Evolutionary conservation across 1,139 yeast species (phyloP), one percentile per base, ranked within the genome.

Genomic region (Debaryomycetaceae sp.): DNA sequence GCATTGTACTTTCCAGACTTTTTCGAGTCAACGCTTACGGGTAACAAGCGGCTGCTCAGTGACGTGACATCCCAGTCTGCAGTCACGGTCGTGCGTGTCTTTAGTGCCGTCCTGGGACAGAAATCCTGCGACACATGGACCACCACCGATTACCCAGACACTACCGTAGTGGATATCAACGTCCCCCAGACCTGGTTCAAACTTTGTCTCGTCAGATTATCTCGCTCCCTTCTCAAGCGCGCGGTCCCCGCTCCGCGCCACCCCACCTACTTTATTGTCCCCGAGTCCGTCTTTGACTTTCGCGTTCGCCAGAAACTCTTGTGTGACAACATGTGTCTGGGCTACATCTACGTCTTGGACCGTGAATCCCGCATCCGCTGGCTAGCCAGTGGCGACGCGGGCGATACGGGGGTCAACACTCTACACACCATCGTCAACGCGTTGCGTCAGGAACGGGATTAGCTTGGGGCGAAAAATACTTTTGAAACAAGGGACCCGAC

Each of bases 1-100:
- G 67, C 97, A 0, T 58, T 76, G 31, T 90, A 72, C 47, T 83
- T 90, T 56, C 95, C 97, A n/a, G 86, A 86, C 45, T 63, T 90
- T 35, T 51, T 57, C 19, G 93, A 82, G 0, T 64, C 63, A 16
- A 66, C 78, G 1, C 49, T 90, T 25, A 45, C 58, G 4, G 55
- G 62, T 2, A 51, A 55, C n/a, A 49, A 55, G 18, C 54, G 60
- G 19, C 48, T 58, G 25, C 43, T 65, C 26, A 52, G 48, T 35
- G 54, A 52, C 13, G 32, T 55, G 0, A 49, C 77, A n/a, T 31
- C 35, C 25, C 70, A 68, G 6, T n/a, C n/a, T n/a, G 73, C 76
- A 32, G 62, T 77, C n/a, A 73, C 75, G 19, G 55, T 83, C 20
- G 68, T 83, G 15, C 63, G 87, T 31, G 55, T 80, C 2, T 79